Percentiles rank a stretch among this genome's conserved stretches.
Evolutionary conservation across 768 basidiomycete species (phyloP).

Genomic region (Boletus speciosus): DNA sequence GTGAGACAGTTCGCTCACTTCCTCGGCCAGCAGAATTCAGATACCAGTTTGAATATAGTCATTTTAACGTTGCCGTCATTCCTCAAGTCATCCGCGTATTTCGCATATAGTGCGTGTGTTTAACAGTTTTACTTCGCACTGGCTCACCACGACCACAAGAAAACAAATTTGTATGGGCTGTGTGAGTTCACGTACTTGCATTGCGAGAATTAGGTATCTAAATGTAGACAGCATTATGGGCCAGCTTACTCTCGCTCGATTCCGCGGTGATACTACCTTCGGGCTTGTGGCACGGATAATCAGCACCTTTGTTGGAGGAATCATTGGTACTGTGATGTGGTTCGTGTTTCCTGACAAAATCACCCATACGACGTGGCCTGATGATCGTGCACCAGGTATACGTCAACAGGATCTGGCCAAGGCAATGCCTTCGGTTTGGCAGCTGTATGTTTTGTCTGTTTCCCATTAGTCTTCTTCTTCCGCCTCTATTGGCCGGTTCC

Average conservation of each 20-base stretch:
- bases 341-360: conserved; percentile 27
- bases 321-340: conserved; percentile 67
- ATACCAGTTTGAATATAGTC: conserved; percentile 34
- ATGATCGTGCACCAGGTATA: conserved; percentile 47
- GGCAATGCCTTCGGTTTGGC: conserved; percentile 72
- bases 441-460: conserved; percentile 62
- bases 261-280: conserved; percentile 73
- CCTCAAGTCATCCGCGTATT: conserved; percentile 48
- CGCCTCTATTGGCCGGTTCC: conserved; percentile 71
- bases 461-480: conserved; percentile 70
- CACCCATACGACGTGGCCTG: background rate
- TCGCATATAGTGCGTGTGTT: conserved; percentile 52
- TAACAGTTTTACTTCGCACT: background rate
- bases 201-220: background rate
- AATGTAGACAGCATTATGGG: conserved; percentile 57
- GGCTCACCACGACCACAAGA: conserved; percentile 33
- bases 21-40: background rate
- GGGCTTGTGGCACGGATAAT: conserved; percentile 57
- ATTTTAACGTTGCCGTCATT: conserved; percentile 59
- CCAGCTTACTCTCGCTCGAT: conserved; percentile 66
- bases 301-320: conserved; percentile 63
- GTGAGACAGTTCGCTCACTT: conserved; percentile 28
- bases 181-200: conserved; percentile 40
- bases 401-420: conserved; percentile 55
- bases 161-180: conserved; percentile 67